phyloP scores from a whole-genome alignment of 352 stramenopile genomes.

The Pythium oligandrum region DNA sequence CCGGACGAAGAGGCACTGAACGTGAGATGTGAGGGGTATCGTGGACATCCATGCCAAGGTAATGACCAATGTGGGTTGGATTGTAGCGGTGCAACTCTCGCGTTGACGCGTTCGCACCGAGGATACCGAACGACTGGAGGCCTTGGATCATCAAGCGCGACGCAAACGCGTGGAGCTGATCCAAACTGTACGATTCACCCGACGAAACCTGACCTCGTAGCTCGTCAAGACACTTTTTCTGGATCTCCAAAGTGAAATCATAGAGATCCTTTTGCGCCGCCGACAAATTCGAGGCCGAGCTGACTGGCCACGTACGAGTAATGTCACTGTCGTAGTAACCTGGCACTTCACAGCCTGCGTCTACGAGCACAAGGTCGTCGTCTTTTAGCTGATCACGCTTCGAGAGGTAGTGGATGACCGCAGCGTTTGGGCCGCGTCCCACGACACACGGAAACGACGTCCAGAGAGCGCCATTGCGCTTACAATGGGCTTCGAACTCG shows the following conservation, averaged over 20 bases:
- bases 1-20: slow-evolving; percentile 42
- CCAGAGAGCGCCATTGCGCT: slow-evolving; percentile 70
- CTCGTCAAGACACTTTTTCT: slow-evolving; percentile 65
- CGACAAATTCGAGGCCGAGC: slow-evolving; percentile 26
- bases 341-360: slow-evolving; percentile 76
- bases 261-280: slow-evolving; percentile 58
- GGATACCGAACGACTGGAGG: slow-evolving; percentile 58
- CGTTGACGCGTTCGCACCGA: slow-evolving; percentile 35
- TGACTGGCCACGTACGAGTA: slow-evolving; percentile 73
- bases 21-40: slow-evolving; percentile 74
- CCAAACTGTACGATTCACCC: slow-evolving; percentile 53
- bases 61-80: slow-evolving; percentile 82
- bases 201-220: slow-evolving; percentile 36
- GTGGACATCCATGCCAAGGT: slow-evolving; percentile 81
- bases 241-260: slow-evolving; percentile 71
- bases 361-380: slow-evolving; percentile 80
- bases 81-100: slow-evolving; percentile 80
- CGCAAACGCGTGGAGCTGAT: slow-evolving; percentile 72
- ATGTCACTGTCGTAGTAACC: slow-evolving; percentile 81
- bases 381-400: slow-evolving; percentile 56
- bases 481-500: slow-evolving; percentile 65
- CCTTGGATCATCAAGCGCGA: slow-evolving; percentile 65
- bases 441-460: slow-evolving; percentile 85
- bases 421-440: slow-evolving; percentile 65
- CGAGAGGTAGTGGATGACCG: slow-evolving; percentile 78